Base-by-base conservation (phyloP, 1,139 yeast species). In the Geotrichum cucujoidarum region DNA sequence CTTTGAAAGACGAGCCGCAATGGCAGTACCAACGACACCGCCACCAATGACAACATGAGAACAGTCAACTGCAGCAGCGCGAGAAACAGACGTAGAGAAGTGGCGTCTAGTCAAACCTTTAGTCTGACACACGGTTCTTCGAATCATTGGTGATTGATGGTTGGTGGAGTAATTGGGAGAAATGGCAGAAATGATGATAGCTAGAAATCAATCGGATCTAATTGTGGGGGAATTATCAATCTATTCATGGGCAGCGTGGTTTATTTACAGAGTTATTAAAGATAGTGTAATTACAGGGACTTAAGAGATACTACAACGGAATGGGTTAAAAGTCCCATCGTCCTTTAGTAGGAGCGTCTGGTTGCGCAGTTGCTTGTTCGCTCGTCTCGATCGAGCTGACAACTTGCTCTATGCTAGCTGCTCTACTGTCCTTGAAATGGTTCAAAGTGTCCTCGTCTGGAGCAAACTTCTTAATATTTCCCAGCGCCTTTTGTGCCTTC, bases 1-100 rank as follows among this genome's bases (percentile, higher is more conserved):
- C 10, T 65, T 62, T 51, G 77, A 78, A 39, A 89, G 67, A 56
- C 83, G 82, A 0, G 90, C 78, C 0, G 87, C 95, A 50, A 87
- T 74, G 1, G 95, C 86, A 6, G 87, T 71, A 0, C 97, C 97
- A 1, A 89, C 90, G 0, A 80, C 85, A 0, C 97, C 97, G 0
- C 89, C 96, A 3, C 97, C 97, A 17, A 89, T 71, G 0, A 89
- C 78, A 1, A 83, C 81, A 62, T 88, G 96, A 0, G 94, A 78
- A 60, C 80, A 87, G 61, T 86, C 95, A 4, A 49, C 44, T 34
- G 39, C 33, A 8, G 37, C 20, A 7, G 30, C 7, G 1, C 24
- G 21, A n/a, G 14, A 21, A 10, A 20, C 4, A 7, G 49, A 38
- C 5, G 51, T 31, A 2, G 53, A 50, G 35, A 50, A 50, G 6